phyloP scores from a whole-genome alignment of 1,284 basidiomycete species.

The Termitomyces sp. region DNA sequence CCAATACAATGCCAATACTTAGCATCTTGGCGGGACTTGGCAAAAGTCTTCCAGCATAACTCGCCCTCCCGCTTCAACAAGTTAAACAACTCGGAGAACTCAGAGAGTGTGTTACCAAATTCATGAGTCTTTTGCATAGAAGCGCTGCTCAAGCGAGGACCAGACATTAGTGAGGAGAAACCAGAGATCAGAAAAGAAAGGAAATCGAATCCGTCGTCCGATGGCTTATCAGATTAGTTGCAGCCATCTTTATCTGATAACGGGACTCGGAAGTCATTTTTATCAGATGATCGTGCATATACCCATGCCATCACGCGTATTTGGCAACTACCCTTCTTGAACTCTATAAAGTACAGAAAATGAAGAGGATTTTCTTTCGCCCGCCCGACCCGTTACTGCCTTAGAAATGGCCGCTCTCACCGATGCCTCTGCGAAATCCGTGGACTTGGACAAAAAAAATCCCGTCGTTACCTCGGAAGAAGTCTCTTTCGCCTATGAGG shows the following conservation, averaged over 20 bases:
- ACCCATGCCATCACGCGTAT: conserved; percentile 11
- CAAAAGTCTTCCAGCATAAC: neutral
- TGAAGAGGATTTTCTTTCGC: neutral
- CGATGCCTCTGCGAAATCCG: conserved; percentile 7
- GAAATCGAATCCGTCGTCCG: neutral
- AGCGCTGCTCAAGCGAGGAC: neutral
- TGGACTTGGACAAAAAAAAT: conserved; percentile 6
- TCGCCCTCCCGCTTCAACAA: too few relatives aligned
- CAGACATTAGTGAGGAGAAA: too few relatives aligned
- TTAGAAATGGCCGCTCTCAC: conserved; percentile 16
- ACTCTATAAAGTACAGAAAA: neutral
- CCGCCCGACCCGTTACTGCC: conserved; percentile 1
- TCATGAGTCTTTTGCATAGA: neutral
- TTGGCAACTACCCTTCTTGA: conserved; percentile 3
- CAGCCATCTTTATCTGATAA: conserved; percentile 20
- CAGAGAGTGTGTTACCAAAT: neutral
- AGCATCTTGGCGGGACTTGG: neutral
- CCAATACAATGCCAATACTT: too few relatives aligned
- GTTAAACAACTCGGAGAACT: too few relatives aligned
- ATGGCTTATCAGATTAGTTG: conserved; percentile 16
- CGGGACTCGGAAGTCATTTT: conserved; percentile 5
- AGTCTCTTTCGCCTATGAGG: conserved; percentile 34
- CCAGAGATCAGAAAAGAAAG: neutral
- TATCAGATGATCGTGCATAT: conserved; percentile 19
- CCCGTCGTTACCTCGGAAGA: conserved; percentile 11